Evolutionary conservation across 2,329 filamentous ascomycete species (phyloP).

Genomic region (Reticulascus tulasneorum): DNA sequence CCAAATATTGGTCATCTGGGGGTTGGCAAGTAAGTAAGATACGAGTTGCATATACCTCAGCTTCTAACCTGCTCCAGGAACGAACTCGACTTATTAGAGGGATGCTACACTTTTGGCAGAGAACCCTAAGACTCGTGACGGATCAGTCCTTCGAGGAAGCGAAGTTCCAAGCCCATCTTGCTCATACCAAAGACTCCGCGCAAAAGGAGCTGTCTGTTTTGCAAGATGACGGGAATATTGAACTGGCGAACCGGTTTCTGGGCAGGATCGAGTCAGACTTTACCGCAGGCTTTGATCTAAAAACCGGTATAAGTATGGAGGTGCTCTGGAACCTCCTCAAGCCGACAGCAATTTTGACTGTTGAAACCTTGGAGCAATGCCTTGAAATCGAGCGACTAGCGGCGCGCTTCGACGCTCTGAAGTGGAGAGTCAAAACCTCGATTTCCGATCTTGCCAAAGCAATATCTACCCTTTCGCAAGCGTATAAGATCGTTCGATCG

Average conservation of each 20-base stretch:
- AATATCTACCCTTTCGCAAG: conserved; percentile 50
- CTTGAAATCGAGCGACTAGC: conserved; percentile 53
- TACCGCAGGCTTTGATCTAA: conserved; percentile 65
- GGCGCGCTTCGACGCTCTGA: conserved; percentile 54
- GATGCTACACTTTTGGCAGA: conserved; percentile 51
- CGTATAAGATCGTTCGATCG: conserved; percentile 52
- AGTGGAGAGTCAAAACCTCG: conserved; percentile 53
- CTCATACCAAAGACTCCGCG: conserved; percentile 43
- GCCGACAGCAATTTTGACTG: conserved; percentile 52
- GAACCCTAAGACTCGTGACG: conserved; percentile 46
- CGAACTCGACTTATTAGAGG: conserved; percentile 29
- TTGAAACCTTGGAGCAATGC: conserved; percentile 40
- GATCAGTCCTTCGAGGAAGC: conserved; percentile 54
- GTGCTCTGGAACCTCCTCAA: conserved; percentile 69
- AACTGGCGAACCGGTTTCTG: conserved; percentile 36
- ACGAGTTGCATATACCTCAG: neutral
- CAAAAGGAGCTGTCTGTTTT: conserved; percentile 23
- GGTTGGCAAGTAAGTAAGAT: conserved; percentile 25
- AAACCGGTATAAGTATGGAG: conserved; percentile 77
- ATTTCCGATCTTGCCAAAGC: conserved; percentile 50
- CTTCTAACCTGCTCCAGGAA: conserved; percentile 17
- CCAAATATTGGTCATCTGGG: conserved; percentile 21
- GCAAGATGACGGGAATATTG: conserved; percentile 22
- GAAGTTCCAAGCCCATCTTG: conserved; percentile 59
- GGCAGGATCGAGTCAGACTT: conserved; percentile 53